phyloP scores from a whole-genome alignment of 192 early-diverging fungal genomes.

The Rhizophagus sp. region DNA sequence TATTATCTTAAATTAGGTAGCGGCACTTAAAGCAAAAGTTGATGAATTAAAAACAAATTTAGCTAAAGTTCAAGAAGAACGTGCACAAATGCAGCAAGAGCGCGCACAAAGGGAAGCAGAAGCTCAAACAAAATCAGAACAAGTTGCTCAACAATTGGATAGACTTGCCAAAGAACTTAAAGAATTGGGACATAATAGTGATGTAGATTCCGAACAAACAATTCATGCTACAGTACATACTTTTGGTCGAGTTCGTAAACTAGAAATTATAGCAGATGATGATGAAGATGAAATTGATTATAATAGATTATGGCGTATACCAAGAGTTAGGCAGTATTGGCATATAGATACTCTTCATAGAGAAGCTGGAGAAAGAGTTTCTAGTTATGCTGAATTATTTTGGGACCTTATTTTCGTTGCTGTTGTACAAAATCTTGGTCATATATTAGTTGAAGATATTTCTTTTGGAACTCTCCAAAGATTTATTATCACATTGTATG shows the following conservation, averaged over 20 bases:
- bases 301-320: slow-evolving; percentile 18
- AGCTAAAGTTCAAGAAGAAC: not conserved
- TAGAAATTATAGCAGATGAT: slow-evolving; percentile 36
- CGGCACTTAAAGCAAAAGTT: slow-evolving; percentile 24
- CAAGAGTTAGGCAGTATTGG: slow-evolving; percentile 32
- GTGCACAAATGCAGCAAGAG: not conserved
- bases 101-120: not conserved
- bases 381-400: slow-evolving; percentile 31
- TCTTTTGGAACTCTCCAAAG: not conserved
- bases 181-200: slow-evolving; percentile 11
- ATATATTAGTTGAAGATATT: slow-evolving; percentile 15
- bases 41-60: slow-evolving; percentile 22
- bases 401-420: slow-evolving; percentile 35
- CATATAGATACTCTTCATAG: slow-evolving; percentile 28
- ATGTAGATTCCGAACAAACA: slow-evolving; percentile 16
- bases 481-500: slow-evolving; percentile 31
- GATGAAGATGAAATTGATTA: slow-evolving; percentile 16
- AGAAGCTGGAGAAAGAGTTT: slow-evolving; percentile 22
- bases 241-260: slow-evolving; percentile 22
- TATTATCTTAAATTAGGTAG: not conserved
- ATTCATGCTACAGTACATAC: slow-evolving; percentile 36
- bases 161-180: slow-evolving; percentile 17
- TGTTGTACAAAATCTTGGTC: slow-evolving; percentile 16
- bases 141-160: slow-evolving; percentile 24
- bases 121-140: slow-evolving; percentile 16